Evolutionary conservation across 1,284 basidiomycete genomes (phyloP), one percentile per base, ranked within the genome.

Genomic region (Trichosporon ovoides): DNA sequence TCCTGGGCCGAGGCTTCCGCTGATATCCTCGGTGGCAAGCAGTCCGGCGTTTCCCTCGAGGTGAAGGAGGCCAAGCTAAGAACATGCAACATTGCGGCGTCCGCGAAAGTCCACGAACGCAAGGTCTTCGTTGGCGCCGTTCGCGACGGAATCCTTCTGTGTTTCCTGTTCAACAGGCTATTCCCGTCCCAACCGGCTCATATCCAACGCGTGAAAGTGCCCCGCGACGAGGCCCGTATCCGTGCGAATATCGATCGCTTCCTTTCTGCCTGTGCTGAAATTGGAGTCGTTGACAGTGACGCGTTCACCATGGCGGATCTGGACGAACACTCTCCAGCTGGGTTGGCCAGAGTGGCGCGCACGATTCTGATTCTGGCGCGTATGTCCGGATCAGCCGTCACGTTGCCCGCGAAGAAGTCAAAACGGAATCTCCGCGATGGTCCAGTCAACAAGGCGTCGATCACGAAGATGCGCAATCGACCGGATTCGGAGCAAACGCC

Each of bases 71-170:
- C 78, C 63, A 58, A 68, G 73, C 64, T 77, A 65, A 58, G 78
- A 70, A 35, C 75, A 67, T 58, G 80, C 77, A 48, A 68, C 80
- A 57, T 84, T 78, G 70, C 78, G 69, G 58, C 81, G 77, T 50
- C 71, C 9, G 84, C 85, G 33, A 88, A 88, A 73, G 87, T 89
- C 64, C 80, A 85, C 64, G 89, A 92, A 75, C 68, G 78, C 61
- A 82, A 80, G 58, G 73, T 84, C 35, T 91, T 92, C 69, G 81
- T 81, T 49, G 87, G 89, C 58, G 85, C 87, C 1, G 72, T 92
- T 60, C 79, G 84, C 66, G 91, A 94, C 78, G 91, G 91, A 2
- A 87, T 86, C 72, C 83, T 93, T 28, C 81, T 94, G 20, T 92
- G 89, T 83, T 86, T 89, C 60, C 65, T 72, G 1, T 59, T 72